Evolutionary conservation across 768 basidiomycete species (phyloP).

Genomic region (Mycena olivaceomarginata): DNA sequence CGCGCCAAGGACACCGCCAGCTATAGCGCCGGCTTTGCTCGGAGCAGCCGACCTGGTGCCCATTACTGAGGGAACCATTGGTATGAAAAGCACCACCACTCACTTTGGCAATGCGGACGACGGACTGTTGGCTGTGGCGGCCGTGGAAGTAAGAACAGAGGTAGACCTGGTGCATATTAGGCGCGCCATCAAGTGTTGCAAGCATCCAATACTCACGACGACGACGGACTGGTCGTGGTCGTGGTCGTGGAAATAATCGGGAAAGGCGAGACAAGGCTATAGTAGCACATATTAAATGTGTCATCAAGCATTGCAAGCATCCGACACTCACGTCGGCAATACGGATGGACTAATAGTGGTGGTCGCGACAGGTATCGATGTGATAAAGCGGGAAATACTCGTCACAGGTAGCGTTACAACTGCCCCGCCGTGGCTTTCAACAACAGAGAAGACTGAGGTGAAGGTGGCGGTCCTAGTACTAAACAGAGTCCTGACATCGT

Average conservation of each 20-base stretch:
- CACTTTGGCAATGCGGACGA: no score
- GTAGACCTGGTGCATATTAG: slow-evolving; percentile 5
- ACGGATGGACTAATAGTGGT: not conserved
- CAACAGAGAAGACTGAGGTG: not conserved
- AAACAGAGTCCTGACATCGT: not conserved
- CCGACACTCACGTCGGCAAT: slow-evolving; percentile 10
- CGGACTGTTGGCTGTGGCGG: no score
- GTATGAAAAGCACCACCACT: no score
- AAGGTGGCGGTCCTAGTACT: slow-evolving; percentile 1
- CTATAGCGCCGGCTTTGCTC: slow-evolving; percentile 4
- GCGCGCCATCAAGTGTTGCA: not conserved
- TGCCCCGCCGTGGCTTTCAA: not conserved
- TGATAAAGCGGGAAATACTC: not conserved
- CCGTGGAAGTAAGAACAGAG: no score
- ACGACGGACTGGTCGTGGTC: no score
- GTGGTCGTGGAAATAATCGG: no score
- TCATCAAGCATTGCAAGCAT: no score
- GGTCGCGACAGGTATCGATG: slow-evolving; percentile 17
- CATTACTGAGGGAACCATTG: no score
- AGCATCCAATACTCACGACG: no score
- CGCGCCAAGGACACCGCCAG: slow-evolving; percentile 29
- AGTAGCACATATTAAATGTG: no score
- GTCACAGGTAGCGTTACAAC: not conserved
- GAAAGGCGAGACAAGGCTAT: no score
- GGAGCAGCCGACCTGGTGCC: not conserved